These are phyloP conservation scores for Aspergillus cavernicola DNA, from an alignment of 495 filamentous ascomycete species.

Conservation along the genomic window DNA sequence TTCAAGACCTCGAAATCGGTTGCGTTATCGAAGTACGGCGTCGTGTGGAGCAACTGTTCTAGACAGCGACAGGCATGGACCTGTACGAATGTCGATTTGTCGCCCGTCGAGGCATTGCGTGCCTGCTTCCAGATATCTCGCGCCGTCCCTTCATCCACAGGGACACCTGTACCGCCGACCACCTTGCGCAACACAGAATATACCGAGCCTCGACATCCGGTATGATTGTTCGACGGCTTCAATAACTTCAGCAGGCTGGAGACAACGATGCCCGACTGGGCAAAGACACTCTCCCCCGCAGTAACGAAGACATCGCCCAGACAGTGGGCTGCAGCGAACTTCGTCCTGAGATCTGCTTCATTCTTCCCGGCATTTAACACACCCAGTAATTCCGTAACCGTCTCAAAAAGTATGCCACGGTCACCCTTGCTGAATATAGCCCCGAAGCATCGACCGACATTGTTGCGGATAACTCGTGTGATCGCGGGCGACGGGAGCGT, in stretches of 20 bases:
- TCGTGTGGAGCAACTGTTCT: slow-evolving; percentile 65
- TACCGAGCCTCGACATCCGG: slow-evolving; percentile 78
- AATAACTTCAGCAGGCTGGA: slow-evolving; percentile 70
- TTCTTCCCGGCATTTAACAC: slow-evolving; percentile 74
- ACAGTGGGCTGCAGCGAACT: slow-evolving; percentile 86
- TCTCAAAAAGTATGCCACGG: slow-evolving; percentile 87
- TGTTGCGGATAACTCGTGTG: slow-evolving; percentile 85
- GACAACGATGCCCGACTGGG: slow-evolving; percentile 70
- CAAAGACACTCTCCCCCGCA: slow-evolving; percentile 91
- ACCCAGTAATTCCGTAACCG: slow-evolving; percentile 79
- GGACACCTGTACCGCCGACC: slow-evolving; percentile 62
- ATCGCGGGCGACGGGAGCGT: slow-evolving; percentile 79
- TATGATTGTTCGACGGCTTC: slow-evolving; percentile 75
- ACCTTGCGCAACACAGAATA: slow-evolving; percentile 77
- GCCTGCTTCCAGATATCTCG: slow-evolving; percentile 93
- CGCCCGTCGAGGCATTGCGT: slow-evolving; percentile 67
- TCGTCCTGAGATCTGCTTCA: slow-evolving; percentile 70
- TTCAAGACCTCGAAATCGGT: slow-evolving; percentile 87
- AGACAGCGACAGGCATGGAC: slow-evolving; percentile 76
- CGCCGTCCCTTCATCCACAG: slow-evolving; percentile 79
- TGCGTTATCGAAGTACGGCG: slow-evolving; percentile 81
- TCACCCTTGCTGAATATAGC: slow-evolving; percentile 85
- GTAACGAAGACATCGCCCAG: slow-evolving; percentile 83
- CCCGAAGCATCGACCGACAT: slow-evolving; percentile 77
- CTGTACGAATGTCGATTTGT: slow-evolving; percentile 81